Evolutionary conservation across 2,329 filamentous ascomycete genomes (phyloP), one percentile per base, ranked within the genome.

Genomic region (Escovopsis weberi): DNA sequence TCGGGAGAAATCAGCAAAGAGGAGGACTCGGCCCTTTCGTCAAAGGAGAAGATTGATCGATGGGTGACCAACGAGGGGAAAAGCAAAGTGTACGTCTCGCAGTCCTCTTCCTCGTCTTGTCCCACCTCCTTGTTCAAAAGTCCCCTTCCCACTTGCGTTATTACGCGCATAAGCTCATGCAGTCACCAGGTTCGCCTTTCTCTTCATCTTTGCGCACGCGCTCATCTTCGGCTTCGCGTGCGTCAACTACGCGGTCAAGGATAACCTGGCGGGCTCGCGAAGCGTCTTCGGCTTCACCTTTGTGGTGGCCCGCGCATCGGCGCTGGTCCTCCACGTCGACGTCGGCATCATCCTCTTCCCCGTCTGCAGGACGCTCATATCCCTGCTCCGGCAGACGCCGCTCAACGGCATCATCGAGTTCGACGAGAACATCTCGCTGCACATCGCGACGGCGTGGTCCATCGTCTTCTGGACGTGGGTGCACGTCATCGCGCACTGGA

Each of bases 31-130:
- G 72, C 79, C 44, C 65, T 89, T 52, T 77, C 75, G 23, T 61
- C 74, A 48, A 73, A 75, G 55, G 82, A 89, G 59, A 82, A 75
- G 58, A 82, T 89, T 56, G 81, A 88, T 60, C 70, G 79, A 50
- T 91, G 85, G 85, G 88, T 91, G 84, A 81, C 89, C 47, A 89
- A 89, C 58, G 85, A 89, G 59, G 85, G 85, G 47, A 87, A 86
- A 59, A 73, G 82, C 58, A 71, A 82, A 75, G 71, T 89, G 77
- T 86, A 69, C 44, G 80, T 73, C 30, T 26, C 30, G 9, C 26
- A 19, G 11, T 18, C 39, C 7, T 18, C 37, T 23, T 15, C 35
- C 18, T 23, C 18, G 35, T 35, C 4, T n/a, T n/a, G 33, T n/a
- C n/a, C n/a, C n/a, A n/a, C n/a, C n/a, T n/a, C n/a, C n/a, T n/a